phyloP scores from a whole-genome alignment of 495 filamentous ascomycete genomes.

The Talaromyces nanjingensis region DNA sequence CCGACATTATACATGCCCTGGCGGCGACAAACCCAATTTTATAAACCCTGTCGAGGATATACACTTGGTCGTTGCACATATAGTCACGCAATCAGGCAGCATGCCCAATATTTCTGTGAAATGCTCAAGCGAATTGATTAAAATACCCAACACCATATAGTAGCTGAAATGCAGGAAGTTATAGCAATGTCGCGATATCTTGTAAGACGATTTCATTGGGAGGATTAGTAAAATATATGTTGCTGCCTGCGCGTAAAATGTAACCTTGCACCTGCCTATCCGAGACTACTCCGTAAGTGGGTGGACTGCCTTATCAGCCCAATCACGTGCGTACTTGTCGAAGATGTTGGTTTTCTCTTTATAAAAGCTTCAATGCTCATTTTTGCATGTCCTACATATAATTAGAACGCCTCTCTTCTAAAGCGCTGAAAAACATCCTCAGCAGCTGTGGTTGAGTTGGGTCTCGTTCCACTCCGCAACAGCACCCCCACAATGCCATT shows the following conservation, averaged over 20 bases:
- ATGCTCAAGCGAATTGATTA: background rate
- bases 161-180: background rate
- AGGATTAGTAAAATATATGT: background rate
- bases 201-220: background rate
- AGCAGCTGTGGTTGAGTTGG: too few relatives aligned
- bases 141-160: background rate
- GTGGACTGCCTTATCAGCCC: background rate
- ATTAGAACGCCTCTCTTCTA: too few relatives aligned
- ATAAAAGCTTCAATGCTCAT: too few relatives aligned
- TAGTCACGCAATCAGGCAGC: background rate
- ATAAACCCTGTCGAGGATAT: background rate
- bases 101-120: background rate
- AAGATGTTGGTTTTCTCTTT: too few relatives aligned
- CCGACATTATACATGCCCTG: slow-evolving; percentile 8
- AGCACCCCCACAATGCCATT: background rate
- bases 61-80: background rate
- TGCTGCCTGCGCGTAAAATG: background rate
- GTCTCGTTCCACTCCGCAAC: too few relatives aligned
- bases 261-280: background rate
- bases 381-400: too few relatives aligned
- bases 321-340: background rate
- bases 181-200: background rate
- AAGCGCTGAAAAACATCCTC: too few relatives aligned
- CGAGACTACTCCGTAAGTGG: background rate
- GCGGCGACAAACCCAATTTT: background rate